These are phyloP conservation scores for Arabidopsis thaliana DNA, from an alignment of 345 rosid species.

Conservation along the genomic window DNA sequence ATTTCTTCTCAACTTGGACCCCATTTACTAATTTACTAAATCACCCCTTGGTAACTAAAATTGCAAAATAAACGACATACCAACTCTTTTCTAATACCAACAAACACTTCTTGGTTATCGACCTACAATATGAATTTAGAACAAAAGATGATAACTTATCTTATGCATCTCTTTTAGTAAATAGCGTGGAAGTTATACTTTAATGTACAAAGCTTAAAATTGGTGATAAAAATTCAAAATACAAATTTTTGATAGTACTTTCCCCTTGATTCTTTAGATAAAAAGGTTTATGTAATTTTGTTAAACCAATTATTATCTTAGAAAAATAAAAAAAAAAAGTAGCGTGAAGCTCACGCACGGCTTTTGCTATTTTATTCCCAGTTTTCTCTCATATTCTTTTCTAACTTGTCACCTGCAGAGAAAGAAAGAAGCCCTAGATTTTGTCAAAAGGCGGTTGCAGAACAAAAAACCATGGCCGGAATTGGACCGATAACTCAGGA, in stretches of 20 bases:
- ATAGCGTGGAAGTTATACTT: not conserved
- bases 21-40: not conserved
- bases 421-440: slow-evolving; percentile 41
- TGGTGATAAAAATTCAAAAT: not conserved
- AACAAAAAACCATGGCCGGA: slow-evolving; percentile 54
- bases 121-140: not conserved
- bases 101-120: no score
- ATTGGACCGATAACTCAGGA: slow-evolving; percentile 78
- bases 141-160: not conserved
- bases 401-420: not conserved
- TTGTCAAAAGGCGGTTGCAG: slow-evolving; percentile 14
- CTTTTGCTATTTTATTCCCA: slow-evolving; percentile 1
- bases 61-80: not conserved
- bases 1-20: slow-evolving; percentile 27
- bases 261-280: not conserved
- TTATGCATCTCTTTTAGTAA: not conserved
- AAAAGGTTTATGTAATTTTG: not conserved
- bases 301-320: not conserved
- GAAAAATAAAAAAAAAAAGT: not conserved
- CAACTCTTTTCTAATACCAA: not conserved
- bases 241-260: not conserved
- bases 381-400: not conserved
- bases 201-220: not conserved
- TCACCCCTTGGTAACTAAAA: not conserved
- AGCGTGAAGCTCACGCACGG: slow-evolving; percentile 42